Percentiles rank a stretch among this genome's conserved stretches.
Evolutionary conservation across 805 yeast species (phyloP).

Genomic region (Sugiyamaella mastotermitis): DNA sequence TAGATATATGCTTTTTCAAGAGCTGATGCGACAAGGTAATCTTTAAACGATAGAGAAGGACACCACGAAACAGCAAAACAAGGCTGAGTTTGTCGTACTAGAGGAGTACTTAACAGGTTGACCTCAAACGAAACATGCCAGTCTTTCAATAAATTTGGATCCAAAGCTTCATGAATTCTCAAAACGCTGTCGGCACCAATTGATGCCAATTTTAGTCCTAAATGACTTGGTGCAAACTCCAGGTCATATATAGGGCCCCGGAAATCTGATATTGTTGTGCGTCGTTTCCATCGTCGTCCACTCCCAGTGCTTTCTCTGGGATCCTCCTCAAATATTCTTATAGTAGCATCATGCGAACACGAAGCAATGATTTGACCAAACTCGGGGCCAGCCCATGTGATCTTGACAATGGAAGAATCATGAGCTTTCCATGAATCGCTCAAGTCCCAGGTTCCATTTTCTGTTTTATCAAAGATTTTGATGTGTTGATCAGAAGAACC

Average conservation of each 20-base stretch:
- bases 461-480: conserved; percentile 67
- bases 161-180: conserved; percentile 79
- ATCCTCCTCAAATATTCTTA: conserved; percentile 87
- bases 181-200: conserved; percentile 86
- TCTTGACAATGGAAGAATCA: conserved; percentile 74
- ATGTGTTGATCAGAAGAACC: conserved; percentile 93
- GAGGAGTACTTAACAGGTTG: conserved; percentile 53
- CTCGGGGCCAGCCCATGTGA: conserved; percentile 94
- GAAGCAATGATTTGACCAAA: conserved; percentile 82
- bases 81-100: conserved; percentile 75
- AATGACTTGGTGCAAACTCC: conserved; percentile 80
- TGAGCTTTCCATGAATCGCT: conserved; percentile 95
- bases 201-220: conserved; percentile 76
- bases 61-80: conserved; percentile 89
- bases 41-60: conserved; percentile 74
- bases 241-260: conserved; percentile 86
- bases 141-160: conserved; percentile 77
- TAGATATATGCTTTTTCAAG: conserved; percentile 84
- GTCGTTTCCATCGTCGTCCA: conserved; percentile 78
- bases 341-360: conserved; percentile 84
- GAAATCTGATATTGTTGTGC: conserved; percentile 77
- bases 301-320: conserved; percentile 67
- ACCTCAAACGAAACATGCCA: conserved; percentile 79
- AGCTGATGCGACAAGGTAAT: conserved; percentile 77
- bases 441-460: conserved; percentile 61